phyloP scores from a whole-genome alignment of 2,329 filamentous ascomycete species.

The Fusarium setosum region DNA sequence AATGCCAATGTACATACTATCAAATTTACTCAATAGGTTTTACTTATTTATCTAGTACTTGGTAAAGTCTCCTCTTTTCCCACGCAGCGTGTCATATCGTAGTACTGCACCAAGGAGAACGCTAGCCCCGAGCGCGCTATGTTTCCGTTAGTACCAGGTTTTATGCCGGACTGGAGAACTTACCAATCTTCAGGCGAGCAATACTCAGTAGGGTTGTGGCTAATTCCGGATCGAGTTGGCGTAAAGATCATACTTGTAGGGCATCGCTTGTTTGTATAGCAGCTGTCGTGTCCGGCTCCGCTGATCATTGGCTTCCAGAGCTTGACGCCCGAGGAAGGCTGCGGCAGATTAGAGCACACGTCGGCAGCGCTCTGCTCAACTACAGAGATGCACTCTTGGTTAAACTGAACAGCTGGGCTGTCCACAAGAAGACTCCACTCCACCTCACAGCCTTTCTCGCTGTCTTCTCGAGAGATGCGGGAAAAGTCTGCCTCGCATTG shows the following conservation, averaged over 20 bases:
- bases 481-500: constrained; percentile 52
- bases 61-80: background rate
- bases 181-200: constrained; percentile 43
- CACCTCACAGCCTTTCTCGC: constrained; percentile 64
- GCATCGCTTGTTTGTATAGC: constrained; percentile 39
- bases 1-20: no score
- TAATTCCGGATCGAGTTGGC: constrained; percentile 44
- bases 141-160: background rate
- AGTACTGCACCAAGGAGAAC: background rate
- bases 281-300: constrained; percentile 47
- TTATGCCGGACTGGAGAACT: background rate
- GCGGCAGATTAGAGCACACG: constrained; percentile 53
- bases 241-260: constrained; percentile 48
- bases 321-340: constrained; percentile 37
- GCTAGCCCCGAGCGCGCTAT: background rate
- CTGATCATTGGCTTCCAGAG: constrained; percentile 42
- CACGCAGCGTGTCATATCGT: background rate
- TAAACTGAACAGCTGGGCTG: constrained; percentile 68
- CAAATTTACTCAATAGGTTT: no score
- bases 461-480: constrained; percentile 64
- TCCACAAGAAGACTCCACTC: constrained; percentile 69
- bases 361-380: constrained; percentile 66
- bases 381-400: constrained; percentile 71
- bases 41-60: background rate
- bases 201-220: constrained; percentile 35